A percentile compares a stretch with the other conserved stretches of the same genome.
These are phyloP conservation scores for Phytophthora meadii DNA, from an alignment of 352 stramenopile genomes.

Conservation along the genomic window DNA sequence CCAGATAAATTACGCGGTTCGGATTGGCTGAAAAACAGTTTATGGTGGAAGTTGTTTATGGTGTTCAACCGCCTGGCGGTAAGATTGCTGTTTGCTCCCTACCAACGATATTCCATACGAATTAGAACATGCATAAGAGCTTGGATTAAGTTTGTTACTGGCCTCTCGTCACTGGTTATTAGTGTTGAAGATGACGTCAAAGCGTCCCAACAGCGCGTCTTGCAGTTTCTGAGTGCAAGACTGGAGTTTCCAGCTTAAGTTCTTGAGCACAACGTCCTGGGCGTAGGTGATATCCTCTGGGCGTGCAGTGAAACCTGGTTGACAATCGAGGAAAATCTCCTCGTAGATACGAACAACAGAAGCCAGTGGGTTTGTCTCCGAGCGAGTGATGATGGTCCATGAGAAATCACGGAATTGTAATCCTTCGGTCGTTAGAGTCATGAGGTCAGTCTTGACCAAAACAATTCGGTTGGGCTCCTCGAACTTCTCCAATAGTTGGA, in stretches of 20 bases:
- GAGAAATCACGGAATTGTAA: slow-evolving; percentile 28
- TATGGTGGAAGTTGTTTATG: slow-evolving; percentile 12
- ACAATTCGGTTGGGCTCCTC: slow-evolving; percentile 36
- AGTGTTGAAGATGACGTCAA: not conserved
- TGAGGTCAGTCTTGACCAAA: slow-evolving; percentile 22
- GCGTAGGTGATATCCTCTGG: slow-evolving; percentile 19
- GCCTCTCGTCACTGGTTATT: too few relatives aligned
- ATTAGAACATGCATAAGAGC: too few relatives aligned
- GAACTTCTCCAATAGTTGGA: slow-evolving; percentile 29
- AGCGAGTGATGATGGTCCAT: slow-evolving; percentile 27
- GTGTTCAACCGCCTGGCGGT: not conserved
- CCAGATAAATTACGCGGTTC: too few relatives aligned
- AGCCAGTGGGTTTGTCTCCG: slow-evolving; percentile 15
- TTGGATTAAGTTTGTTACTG: too few relatives aligned
- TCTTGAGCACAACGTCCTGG: slow-evolving; percentile 17
- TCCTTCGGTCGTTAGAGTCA: slow-evolving; percentile 26
- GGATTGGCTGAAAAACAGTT: slow-evolving; percentile 10
- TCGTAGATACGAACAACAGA: slow-evolving; percentile 28
- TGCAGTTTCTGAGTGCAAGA: slow-evolving; percentile 13
- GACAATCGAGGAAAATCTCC: slow-evolving; percentile 24
- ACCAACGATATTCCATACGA: too few relatives aligned
- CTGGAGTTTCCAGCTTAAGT: slow-evolving; percentile 23
- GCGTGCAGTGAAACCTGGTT: slow-evolving; percentile 8
- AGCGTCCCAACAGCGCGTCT: slow-evolving; percentile 6
- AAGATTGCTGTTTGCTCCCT: not conserved